Evolutionary conservation across 305 asterid species (phyloP).

Genomic region (Fraxinus floribunda): DNA sequence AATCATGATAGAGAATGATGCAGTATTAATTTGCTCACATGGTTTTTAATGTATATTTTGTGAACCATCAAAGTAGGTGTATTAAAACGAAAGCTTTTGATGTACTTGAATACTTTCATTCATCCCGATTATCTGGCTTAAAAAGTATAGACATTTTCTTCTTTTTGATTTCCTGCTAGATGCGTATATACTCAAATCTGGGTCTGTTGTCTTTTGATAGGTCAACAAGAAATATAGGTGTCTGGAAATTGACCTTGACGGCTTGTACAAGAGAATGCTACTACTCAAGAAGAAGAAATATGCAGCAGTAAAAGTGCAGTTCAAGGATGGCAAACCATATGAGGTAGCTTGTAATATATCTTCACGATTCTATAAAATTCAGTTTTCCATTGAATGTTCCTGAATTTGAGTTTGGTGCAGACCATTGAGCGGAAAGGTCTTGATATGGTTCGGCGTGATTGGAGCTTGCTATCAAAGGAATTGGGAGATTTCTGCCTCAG

Average conservation of each 20-base stretch:
- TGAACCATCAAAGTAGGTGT: conserved; percentile 24
- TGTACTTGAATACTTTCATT: conserved; percentile 18
- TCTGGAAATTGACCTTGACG: conserved; percentile 98
- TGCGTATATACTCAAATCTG: neutral
- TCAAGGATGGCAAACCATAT: conserved; percentile 64
- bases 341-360: conserved; percentile 55
- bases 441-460: conserved; percentile 99
- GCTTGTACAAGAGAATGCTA: conserved; percentile 93
- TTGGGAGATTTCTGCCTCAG: conserved; percentile 88
- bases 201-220: conserved; percentile 40
- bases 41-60: neutral
- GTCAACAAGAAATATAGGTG: conserved; percentile 94
- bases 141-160: conserved; percentile 9
- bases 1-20: conserved; percentile 1
- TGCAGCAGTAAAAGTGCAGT: conserved; percentile 91
- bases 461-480: conserved; percentile 97
- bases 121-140: conserved; percentile 14
- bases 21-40: conserved; percentile 5
- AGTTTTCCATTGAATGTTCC: conserved; percentile 25
- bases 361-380: conserved; percentile 23
- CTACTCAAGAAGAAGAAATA: conserved; percentile 98
- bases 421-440: conserved; percentile 94
- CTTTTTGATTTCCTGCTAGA: conserved; percentile 11
- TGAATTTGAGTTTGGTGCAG: conserved; percentile 38
- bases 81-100: conserved; percentile 2